Base-by-base conservation (phyloP, 2,329 filamentous ascomycete species). In the Venturia aucupariae region DNA sequence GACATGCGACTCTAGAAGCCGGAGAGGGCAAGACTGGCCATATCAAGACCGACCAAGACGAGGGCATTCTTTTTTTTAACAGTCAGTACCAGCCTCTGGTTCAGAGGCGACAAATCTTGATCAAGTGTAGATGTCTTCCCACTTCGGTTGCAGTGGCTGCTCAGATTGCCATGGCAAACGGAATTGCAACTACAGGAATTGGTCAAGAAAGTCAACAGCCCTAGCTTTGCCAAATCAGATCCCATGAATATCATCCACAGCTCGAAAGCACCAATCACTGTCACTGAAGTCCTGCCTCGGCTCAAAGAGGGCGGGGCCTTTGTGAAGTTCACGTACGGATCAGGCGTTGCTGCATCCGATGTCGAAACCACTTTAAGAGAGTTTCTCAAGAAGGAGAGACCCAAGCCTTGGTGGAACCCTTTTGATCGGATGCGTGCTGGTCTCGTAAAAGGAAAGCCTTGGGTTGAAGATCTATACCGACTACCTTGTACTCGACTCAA, bases 221-320 rank as follows among this genome's bases (percentile, higher is more conserved):
- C 79, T 6, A 75, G 74, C 8, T 68, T 83, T 17, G 79, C 81
- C 38, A 80, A 82, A 17, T 81, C 83, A 8, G 83, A 87, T 65
- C 84, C 86, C 0, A 71, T 78, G 32, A 76, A 76, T 39, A 79
- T 88, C 22, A 77, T 86, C 39, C 75, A 82, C 57, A 82, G 82
- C 63, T 88, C 86, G 0, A 84, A 90, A 30, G 89, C 88, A 0
- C 74, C 79, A 4, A 78, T 96, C 60, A 86, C 87, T 65, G 85
- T 96, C 59, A 90, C 86, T 3, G 88, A 96, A 71, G 87, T 97
- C 19, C 75, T 97, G 22, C 92, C 92, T 0, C 84, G 92, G 3
- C 80, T 95, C 35, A 92, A 95, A 70, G 94, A 99, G 72, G 94
- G 94, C 19, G 94, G 94, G 15, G 91, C 90, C 0, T 97, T 95